Conservation (phyloP, 2,329 filamentous ascomycete species). For the Fonsecaea pedrosoi region DNA sequence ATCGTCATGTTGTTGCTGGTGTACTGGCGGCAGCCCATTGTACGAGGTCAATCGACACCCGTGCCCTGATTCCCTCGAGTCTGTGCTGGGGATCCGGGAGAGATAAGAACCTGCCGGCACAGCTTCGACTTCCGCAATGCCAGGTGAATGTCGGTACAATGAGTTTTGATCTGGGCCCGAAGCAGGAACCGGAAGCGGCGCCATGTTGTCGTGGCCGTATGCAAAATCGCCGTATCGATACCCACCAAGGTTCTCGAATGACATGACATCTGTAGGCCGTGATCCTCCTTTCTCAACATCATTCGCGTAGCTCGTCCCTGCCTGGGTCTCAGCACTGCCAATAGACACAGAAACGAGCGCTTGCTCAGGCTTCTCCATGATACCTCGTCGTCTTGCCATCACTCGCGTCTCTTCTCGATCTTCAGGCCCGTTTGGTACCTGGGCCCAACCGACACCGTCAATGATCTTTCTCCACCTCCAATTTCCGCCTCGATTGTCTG, state of each 20-base stretch:
- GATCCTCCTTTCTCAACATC: neutral
- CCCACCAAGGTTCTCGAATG: conserved; percentile 17
- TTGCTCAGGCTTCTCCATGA: neutral
- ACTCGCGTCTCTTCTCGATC: conserved; percentile 1
- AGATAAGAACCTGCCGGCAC: neutral
- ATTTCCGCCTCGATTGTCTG: neutral
- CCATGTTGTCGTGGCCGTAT: conserved; percentile 17
- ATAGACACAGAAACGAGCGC: neutral
- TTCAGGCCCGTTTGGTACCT: neutral
- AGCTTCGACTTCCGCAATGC: conserved; percentile 9
- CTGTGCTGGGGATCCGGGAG: neutral
- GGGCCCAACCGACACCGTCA: conserved; percentile 3
- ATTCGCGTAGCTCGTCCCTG: neutral
- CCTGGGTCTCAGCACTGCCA: neutral
- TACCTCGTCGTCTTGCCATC: neutral
- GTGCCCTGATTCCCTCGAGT: neutral
- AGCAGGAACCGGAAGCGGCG: conserved; percentile 14
- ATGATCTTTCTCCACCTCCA: conserved; percentile 12
- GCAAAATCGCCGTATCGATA: conserved; percentile 17
- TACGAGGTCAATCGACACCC: conserved; percentile 2
- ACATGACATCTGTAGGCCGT: neutral
- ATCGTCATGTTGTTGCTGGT: conserved; percentile 1
- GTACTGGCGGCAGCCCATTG: neutral
- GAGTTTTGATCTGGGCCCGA: neutral
- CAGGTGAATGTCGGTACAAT: neutral